Conservation (phyloP, 1,284 basidiomycete species). For the Coniferiporia sulphurascens region DNA sequence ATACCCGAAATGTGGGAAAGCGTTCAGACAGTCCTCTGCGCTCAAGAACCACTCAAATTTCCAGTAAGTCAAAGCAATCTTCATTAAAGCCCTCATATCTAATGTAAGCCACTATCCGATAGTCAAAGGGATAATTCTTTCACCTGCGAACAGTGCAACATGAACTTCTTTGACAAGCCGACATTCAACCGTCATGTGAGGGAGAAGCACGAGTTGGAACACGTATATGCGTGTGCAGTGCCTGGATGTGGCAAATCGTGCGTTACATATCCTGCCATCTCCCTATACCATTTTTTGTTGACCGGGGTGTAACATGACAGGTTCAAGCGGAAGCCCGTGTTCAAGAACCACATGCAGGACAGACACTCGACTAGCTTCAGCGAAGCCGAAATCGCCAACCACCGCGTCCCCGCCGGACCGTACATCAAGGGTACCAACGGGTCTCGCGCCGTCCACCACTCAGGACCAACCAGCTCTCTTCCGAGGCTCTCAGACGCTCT, state of each 20-base stretch:
- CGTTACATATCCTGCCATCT: background rate
- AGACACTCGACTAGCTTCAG: constrained; percentile 2
- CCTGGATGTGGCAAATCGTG: constrained; percentile 10
- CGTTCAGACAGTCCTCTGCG: constrained; percentile 16
- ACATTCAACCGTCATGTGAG: constrained; percentile 16
- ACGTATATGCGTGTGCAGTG: constrained; percentile 11
- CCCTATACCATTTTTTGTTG: background rate
- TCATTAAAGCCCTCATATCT: background rate
- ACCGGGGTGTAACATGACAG: background rate
- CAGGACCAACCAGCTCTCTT: background rate
- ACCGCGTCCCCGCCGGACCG: constrained; percentile 10
- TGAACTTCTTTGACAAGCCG: constrained; percentile 18
- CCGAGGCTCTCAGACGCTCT: constrained; percentile 6
- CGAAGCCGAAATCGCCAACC: constrained; percentile 3
- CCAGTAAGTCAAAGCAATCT: constrained; percentile 6
- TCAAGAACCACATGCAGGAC: constrained; percentile 13
- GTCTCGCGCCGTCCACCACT: background rate
- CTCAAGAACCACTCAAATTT: constrained; percentile 18
- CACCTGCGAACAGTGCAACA: constrained; percentile 8
- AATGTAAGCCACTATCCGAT: background rate
- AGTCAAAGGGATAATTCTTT: constrained; percentile 8
- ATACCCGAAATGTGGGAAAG: constrained; percentile 12
- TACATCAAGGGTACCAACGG: constrained; percentile 4
- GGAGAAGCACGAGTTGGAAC: constrained; percentile 15
- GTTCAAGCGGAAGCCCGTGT: constrained; percentile 14